phyloP scores from a whole-genome alignment of 164 flowering plant species.

The Vitis amurensis region DNA sequence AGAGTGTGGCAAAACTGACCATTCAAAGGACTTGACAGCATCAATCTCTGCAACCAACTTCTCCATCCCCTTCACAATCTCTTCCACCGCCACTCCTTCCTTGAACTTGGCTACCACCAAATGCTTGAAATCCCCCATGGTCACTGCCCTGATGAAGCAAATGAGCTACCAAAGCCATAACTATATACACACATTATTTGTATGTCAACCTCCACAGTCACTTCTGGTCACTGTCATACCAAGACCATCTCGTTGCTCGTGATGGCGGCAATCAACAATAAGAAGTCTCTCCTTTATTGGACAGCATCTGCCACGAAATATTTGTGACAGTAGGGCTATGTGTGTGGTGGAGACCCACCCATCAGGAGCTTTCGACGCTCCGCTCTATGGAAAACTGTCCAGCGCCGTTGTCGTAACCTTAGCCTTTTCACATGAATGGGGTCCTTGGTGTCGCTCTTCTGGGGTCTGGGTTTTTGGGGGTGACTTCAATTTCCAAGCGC shows the following conservation, averaged over 20 bases:
- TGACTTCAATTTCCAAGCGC: background rate
- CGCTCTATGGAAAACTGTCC: conserved; percentile 7
- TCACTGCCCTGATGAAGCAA: background rate
- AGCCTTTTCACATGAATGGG: conserved; percentile 14
- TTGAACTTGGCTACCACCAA: conserved; percentile 87
- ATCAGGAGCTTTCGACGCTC: conserved; percentile 9
- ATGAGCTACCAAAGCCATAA: background rate
- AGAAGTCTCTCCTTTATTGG: conserved; percentile 3
- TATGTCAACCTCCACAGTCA: conserved; percentile 18
- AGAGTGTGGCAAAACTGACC: conserved; percentile 35
- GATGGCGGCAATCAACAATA: conserved; percentile 1
- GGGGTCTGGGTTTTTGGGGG: background rate
- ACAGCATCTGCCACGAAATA: conserved; percentile 14
- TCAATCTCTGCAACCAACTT: conserved; percentile 62
- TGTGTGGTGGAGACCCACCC: conserved; percentile 7
- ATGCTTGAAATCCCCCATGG: conserved; percentile 73
- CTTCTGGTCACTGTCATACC: conserved; percentile 10
- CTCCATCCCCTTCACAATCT: conserved; percentile 65
- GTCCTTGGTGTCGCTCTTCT: conserved; percentile 5
- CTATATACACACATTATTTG: conserved; percentile 15
- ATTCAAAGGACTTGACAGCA: conserved; percentile 70
- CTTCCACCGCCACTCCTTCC: conserved; percentile 70
- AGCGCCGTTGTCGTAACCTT: conserved; percentile 9
- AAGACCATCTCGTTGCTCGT: background rate
- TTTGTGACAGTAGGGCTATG: conserved; percentile 5